Evolutionary conservation across 2,329 filamentous ascomycete species (phyloP).

Genomic region (Apiospora rasikravindrae): DNA sequence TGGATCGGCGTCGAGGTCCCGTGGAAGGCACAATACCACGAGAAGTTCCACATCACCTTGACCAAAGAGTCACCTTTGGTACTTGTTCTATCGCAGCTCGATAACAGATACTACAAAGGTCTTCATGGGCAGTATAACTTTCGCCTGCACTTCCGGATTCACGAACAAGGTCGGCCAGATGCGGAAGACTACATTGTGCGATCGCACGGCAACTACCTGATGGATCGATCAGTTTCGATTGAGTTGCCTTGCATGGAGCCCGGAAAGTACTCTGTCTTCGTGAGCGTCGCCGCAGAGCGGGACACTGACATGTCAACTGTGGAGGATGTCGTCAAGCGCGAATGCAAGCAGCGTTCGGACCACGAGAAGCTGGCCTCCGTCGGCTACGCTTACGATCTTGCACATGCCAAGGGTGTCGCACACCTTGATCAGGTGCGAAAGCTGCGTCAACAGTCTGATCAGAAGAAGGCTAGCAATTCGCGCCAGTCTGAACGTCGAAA

Average conservation of each 20-base stretch:
- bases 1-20: conserved; percentile 68
- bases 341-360: conserved; percentile 52
- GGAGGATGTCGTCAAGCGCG: conserved; percentile 61
- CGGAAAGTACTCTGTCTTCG: conserved; percentile 62
- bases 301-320: conserved; percentile 49
- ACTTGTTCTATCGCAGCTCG: conserved; percentile 65
- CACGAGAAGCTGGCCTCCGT: conserved; percentile 66
- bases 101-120: conserved; percentile 66
- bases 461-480: conserved; percentile 54
- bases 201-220: conserved; percentile 63
- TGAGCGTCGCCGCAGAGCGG: conserved; percentile 59
- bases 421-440: conserved; percentile 57
- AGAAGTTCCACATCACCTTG: conserved; percentile 64
- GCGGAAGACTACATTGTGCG: conserved; percentile 66
- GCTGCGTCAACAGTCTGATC: conserved; percentile 54
- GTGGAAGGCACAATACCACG: conserved; percentile 66
- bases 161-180: conserved; percentile 53
- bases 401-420: conserved; percentile 61
- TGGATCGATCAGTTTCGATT: conserved; percentile 63
- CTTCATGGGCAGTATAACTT: conserved; percentile 63
- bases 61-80: conserved; percentile 62
- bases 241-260: conserved; percentile 60
- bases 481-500: conserved; percentile 51
- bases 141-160: conserved; percentile 56
- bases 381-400: conserved; percentile 63